Evolutionary conservation across 371 early-diverging fungal species (phyloP).

Genomic region (Circinella umbellata): DNA sequence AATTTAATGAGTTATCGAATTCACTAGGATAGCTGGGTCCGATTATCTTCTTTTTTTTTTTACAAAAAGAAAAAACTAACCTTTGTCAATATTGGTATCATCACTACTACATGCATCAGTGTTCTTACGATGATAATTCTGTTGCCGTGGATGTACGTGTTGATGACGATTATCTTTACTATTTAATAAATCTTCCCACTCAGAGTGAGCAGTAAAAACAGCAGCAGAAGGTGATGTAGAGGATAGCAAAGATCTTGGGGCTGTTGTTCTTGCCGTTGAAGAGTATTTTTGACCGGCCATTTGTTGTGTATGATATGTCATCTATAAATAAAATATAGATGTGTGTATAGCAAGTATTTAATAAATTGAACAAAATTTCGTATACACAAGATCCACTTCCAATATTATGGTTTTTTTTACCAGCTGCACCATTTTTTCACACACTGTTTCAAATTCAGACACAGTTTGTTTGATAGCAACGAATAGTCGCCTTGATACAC

Average conservation of each 20-base stretch:
- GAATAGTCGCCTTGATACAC: conserved; percentile 38
- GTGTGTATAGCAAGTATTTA: too few relatives aligned
- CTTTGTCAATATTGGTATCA: conserved; percentile 12
- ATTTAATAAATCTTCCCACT: conserved; percentile 15
- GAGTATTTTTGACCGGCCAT: conserved; percentile 2
- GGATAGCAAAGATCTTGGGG: not conserved
- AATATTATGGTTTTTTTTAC: conserved; percentile 20
- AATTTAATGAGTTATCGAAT: too few relatives aligned
- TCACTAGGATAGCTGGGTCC: too few relatives aligned
- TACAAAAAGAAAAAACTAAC: not conserved
- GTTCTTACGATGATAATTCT: not conserved
- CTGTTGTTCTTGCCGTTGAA: not conserved
- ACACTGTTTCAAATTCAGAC: conserved; percentile 36
- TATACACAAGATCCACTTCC: not conserved
- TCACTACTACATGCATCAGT: conserved; percentile 6
- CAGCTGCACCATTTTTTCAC: conserved; percentile 44
- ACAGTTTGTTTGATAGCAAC: conserved; percentile 40
- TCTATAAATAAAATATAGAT: not conserved
- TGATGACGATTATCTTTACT: not conserved
- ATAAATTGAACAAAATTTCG: not conserved
- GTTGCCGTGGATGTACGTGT: not conserved
- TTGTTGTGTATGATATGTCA: conserved; percentile 17
- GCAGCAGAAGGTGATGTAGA: not conserved
- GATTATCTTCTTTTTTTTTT: not conserved
- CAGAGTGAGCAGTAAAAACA: not conserved